Percentiles rank a stretch among this genome's conserved stretches.
phyloP scores from a whole-genome alignment of 176 grass and related monocot genomes.

The Elaeis guineensis region DNA sequence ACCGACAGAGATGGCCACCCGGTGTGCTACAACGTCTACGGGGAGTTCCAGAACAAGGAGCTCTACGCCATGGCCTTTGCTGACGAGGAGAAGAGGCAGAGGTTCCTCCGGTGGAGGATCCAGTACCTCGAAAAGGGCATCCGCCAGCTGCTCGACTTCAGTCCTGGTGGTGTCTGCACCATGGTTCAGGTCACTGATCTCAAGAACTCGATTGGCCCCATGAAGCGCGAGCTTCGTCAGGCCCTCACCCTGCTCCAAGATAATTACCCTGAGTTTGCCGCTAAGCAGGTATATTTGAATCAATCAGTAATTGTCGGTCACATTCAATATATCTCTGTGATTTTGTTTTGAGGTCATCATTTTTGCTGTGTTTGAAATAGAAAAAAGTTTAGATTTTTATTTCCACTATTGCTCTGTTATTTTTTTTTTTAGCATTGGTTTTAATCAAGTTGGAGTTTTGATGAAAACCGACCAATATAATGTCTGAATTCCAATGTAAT shows the following conservation, averaged over 20 bases:
- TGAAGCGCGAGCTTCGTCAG: constrained; percentile 17
- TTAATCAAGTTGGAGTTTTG: too few relatives aligned
- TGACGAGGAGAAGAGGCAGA: constrained; percentile 18
- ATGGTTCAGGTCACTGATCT: constrained; percentile 25
- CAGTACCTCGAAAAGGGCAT: constrained; percentile 18
- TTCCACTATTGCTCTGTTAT: too few relatives aligned
- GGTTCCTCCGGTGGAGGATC: constrained; percentile 19
- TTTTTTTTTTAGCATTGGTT: too few relatives aligned
- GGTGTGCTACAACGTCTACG: constrained; percentile 29
- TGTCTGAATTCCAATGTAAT: too few relatives aligned
- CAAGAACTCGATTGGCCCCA: constrained; percentile 16
- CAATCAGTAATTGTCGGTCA: not conserved
- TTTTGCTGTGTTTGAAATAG: too few relatives aligned
- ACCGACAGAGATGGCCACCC: constrained; percentile 15
- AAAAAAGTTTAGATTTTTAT: too few relatives aligned
- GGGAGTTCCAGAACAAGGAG: constrained; percentile 17
- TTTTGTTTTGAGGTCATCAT: too few relatives aligned
- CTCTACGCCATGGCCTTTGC: constrained; percentile 12
- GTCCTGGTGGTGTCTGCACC: constrained; percentile 5
- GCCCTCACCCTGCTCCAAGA: constrained; percentile 14
- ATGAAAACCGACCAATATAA: too few relatives aligned
- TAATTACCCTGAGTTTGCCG: constrained; percentile 21
- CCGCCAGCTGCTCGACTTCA: constrained; percentile 18
- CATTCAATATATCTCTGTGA: too few relatives aligned
- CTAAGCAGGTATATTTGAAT: constrained; percentile 6